These are phyloP conservation scores for Periconia sp. DNA, from an alignment of 2,329 filamentous ascomycete species.

Conservation along the genomic window DNA sequence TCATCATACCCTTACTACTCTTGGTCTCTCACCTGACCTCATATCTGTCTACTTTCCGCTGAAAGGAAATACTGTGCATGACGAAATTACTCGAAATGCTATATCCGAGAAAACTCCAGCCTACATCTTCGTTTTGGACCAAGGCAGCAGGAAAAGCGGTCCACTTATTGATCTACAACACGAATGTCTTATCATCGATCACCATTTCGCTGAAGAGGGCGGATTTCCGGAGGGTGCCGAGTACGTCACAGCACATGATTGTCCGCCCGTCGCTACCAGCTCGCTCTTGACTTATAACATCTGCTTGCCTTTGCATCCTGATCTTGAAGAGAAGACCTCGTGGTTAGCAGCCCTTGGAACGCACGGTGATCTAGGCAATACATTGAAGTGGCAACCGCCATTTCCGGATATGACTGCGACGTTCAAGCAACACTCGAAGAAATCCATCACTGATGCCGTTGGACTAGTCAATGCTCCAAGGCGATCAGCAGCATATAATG, in stretches of 20 bases:
- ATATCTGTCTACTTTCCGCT: conserved; percentile 65
- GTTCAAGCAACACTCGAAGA: conserved; percentile 67
- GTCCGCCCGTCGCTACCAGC: conserved; percentile 69
- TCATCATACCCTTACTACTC: conserved; percentile 62
- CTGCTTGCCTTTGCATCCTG: conserved; percentile 62
- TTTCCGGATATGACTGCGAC: conserved; percentile 69
- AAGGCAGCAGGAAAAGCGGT: conserved; percentile 64
- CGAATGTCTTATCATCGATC: conserved; percentile 67
- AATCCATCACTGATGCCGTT: conserved; percentile 67
- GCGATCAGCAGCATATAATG: conserved; percentile 66
- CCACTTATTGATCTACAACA: conserved; percentile 60
- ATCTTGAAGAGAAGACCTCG: conserved; percentile 57
- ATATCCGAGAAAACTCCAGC: conserved; percentile 60
- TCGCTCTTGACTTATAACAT: conserved; percentile 69
- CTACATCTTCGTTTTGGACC: conserved; percentile 70
- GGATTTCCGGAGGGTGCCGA: conserved; percentile 63
- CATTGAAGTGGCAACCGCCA: conserved; percentile 68
- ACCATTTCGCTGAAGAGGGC: conserved; percentile 63
- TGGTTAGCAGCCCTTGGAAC: conserved; percentile 71
- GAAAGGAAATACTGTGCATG: conserved; percentile 66
- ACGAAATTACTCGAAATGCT: conserved; percentile 56
- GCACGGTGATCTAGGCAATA: conserved; percentile 69
- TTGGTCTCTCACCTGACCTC: conserved; percentile 60
- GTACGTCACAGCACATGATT: conserved; percentile 68
- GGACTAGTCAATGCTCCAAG: conserved; percentile 70